phyloP scores from a whole-genome alignment of 176 grass and related monocot genomes.

The Carex kokanica region DNA sequence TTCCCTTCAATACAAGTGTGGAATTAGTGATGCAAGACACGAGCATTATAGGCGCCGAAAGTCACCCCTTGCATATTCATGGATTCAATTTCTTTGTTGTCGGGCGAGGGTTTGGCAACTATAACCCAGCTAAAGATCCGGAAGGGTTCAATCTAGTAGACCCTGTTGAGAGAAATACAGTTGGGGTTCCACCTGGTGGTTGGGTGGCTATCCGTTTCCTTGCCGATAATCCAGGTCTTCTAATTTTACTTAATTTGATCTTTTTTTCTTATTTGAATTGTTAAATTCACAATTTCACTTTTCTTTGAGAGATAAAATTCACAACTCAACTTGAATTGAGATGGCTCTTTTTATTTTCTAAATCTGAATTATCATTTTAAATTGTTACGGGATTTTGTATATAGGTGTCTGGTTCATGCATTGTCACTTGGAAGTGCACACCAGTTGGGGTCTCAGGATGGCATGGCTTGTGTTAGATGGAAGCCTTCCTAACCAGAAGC shows the following conservation, averaged over 20 bases:
- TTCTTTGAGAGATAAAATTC: not conserved
- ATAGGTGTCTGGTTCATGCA: constrained; percentile 89
- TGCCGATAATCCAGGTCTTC: constrained; percentile 59
- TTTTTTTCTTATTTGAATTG: not conserved
- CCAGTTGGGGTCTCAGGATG: constrained; percentile 79
- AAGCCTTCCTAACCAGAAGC: constrained; percentile 56
- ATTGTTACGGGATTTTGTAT: not conserved
- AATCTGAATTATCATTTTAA: not conserved
- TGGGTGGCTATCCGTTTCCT: constrained; percentile 70
- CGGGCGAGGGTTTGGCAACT: constrained; percentile 51
- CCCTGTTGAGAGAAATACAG: constrained; percentile 62
- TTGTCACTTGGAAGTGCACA: constrained; percentile 75
- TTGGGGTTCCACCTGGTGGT: constrained; percentile 61
- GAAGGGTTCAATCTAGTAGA: constrained; percentile 56
- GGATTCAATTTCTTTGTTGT: constrained; percentile 67
- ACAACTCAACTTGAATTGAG: not conserved
- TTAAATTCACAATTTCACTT: not conserved
- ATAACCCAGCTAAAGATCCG: constrained; percentile 36
- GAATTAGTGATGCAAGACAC: constrained; percentile 82
- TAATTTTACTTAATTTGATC: not conserved
- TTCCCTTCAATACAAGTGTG: constrained; percentile 49
- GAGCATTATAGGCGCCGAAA: constrained; percentile 47
- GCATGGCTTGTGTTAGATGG: constrained; percentile 76
- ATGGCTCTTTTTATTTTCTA: not conserved
- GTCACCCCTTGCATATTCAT: constrained; percentile 75